Evolutionary conservation across 352 stramenopile genomes (phyloP).

Genomic region (Globisporangium spiculum): DNA sequence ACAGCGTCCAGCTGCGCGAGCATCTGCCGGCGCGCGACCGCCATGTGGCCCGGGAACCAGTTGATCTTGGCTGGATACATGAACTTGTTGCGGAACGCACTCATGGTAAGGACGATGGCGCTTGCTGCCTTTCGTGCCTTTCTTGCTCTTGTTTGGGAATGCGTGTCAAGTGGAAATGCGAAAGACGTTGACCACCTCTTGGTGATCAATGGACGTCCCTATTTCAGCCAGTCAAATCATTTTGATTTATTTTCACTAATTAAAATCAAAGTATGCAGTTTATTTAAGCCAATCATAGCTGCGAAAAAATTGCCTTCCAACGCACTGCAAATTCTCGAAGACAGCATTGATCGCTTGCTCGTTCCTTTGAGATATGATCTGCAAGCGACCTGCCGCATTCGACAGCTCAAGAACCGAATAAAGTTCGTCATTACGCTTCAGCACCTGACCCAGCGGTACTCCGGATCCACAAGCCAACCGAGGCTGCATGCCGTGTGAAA

Average conservation of each 20-base stretch:
- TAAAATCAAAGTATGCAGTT: not conserved
- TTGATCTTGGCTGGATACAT: conserved; percentile 81
- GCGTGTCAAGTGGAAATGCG: not conserved
- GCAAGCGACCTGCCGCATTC: not conserved
- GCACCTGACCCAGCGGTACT: not conserved
- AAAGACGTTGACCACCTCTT: not conserved
- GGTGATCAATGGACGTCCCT: conserved; percentile 4
- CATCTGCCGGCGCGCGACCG: conserved; percentile 74
- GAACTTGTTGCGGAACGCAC: conserved; percentile 71
- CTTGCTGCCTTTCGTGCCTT: not conserved
- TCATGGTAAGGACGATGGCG: conserved; percentile 32
- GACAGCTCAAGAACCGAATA: not conserved
- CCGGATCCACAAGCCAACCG: conserved; percentile 24
- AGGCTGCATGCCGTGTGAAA: conserved; percentile 22
- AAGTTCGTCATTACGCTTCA: not conserved
- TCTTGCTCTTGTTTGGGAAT: not conserved
- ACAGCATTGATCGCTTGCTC: not conserved
- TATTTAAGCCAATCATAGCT: not conserved
- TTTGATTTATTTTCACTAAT: not conserved
- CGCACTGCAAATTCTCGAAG: not conserved
- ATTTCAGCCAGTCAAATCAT: conserved; percentile 22
- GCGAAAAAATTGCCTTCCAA: not conserved
- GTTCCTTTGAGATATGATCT: not conserved
- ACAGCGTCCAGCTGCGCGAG: conserved; percentile 75
- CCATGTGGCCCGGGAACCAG: conserved; percentile 89